Evolutionary conservation across 2,329 filamentous ascomycete species (phyloP).

Genomic region (Colletotrichum sp.): DNA sequence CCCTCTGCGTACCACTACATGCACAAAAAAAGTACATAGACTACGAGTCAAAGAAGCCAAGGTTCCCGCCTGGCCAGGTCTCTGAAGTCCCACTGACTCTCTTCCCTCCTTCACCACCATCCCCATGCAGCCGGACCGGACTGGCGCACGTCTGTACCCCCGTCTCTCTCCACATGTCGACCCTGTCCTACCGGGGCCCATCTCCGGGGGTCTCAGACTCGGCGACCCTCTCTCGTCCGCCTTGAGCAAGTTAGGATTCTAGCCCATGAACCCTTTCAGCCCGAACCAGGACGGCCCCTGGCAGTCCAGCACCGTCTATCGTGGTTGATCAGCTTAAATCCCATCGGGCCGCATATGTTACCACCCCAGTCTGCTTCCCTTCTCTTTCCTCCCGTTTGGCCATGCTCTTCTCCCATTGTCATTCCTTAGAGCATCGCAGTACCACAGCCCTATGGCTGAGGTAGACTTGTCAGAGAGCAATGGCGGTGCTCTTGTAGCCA

Average conservation of each 20-base stretch:
- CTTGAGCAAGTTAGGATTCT: background rate
- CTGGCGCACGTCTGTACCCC: background rate
- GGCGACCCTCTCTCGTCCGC: background rate
- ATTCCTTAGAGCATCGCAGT: background rate
- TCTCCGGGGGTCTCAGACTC: constrained; percentile 7
- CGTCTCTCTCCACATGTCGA: constrained; percentile 9
- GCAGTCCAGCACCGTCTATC: background rate
- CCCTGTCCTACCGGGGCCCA: constrained; percentile 9
- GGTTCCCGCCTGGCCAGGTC: background rate
- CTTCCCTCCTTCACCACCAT: background rate
- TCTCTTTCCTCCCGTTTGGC: background rate
- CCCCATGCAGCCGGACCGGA: background rate
- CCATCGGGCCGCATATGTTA: background rate
- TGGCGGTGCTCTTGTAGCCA: constrained; percentile 38
- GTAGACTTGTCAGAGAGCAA: constrained; percentile 43
- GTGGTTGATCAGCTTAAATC: background rate
- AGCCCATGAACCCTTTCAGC: background rate
- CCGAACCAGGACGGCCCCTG: background rate
- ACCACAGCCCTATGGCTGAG: constrained; percentile 32
- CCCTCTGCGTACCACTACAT: background rate
- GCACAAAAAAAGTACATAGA: background rate
- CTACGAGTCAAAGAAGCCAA: background rate
- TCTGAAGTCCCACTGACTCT: background rate
- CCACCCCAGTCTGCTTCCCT: background rate
- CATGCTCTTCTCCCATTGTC: constrained; percentile 4